Conservation (phyloP, 208 protist genomes). For the Acanthamoeba divionensis region DNA sequence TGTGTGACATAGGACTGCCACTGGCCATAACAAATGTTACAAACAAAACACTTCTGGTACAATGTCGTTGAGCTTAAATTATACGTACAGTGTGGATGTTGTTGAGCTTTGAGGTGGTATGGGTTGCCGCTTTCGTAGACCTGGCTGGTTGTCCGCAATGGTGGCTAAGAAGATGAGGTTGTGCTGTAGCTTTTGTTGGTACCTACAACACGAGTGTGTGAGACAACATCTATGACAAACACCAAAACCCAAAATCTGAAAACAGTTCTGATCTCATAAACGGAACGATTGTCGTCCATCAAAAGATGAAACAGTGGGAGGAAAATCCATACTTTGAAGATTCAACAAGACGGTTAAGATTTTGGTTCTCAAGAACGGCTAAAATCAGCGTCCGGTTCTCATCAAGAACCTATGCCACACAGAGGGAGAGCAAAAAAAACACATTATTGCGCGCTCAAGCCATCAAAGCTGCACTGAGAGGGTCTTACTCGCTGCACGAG, state of each 20-base stretch:
- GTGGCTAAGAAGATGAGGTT: conserved; percentile 41
- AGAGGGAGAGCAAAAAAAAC: not conserved
- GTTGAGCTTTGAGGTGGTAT: too few species aligned
- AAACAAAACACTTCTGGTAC: too few species aligned
- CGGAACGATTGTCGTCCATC: too few species aligned
- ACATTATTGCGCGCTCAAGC: not conserved
- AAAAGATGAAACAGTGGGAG: not conserved
- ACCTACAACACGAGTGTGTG: not conserved
- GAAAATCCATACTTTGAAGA: not conserved
- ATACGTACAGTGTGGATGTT: too few species aligned
- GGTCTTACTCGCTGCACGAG: not conserved
- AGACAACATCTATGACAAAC: not conserved
- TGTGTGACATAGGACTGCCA: too few species aligned
- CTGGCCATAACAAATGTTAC: too few species aligned
- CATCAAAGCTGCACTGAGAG: not conserved
- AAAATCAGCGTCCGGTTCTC: conserved; percentile 25
- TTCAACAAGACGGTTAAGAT: not conserved
- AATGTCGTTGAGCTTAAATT: too few species aligned
- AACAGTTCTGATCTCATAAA: too few species aligned
- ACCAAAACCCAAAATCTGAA: not conserved
- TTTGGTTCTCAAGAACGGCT: conserved; percentile 24
- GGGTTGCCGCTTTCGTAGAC: not conserved
- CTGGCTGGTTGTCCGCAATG: not conserved
- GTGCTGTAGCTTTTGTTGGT: conserved; percentile 6
- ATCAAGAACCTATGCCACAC: not conserved